Evolutionary conservation across 768 basidiomycete species (phyloP), one percentile per base, ranked within the genome.

Genomic region (Pulveroboletus ravenelii): DNA sequence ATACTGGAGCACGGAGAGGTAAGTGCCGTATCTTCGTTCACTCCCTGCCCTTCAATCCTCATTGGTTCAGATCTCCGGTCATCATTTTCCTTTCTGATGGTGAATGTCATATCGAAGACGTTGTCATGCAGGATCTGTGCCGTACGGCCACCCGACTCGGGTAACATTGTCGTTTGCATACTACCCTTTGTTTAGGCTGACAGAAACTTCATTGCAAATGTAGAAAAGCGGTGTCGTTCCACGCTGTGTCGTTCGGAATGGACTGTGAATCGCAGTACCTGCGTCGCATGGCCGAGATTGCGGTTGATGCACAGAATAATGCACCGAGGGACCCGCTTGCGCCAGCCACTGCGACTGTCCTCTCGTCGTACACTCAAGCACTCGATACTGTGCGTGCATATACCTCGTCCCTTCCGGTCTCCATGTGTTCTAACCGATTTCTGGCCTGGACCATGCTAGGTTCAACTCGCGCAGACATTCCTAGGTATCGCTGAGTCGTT

Each of bases 171-270:
- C 17, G 5, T 31, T 14, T 23, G 0, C n/a, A 1, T 7, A 5
- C 1, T 17, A 3, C 32, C n/a, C 0, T 5, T 31, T 18, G 3
- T 23, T 7, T 15, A 10, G 37, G 18, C 44, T 50, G 34, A 55
- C 20, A 13, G 1, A 15, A 3, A 3, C 20, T 38, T 20, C 3
- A 23, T 39, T 18, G 18, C 3, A 0, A 39, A 30, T 3, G 14
- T 38, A 83, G 82, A 12, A 78, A 78, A 65, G 65, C 80, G 0
- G 65, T 81, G 1, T 80, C 81, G 0, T 78, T 84, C 57, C 82
- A 84, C 40, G 61, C 81, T 0, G 77, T 84, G n/a, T 73, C 77
- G 0, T 84, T 84, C 37, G 82, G 79, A 5, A 64, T 66, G 1
- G 56, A 66, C 12, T 34, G 10, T 30, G 58, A 38, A 8, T 58